Base-by-base conservation (phyloP, 78 protist species). In the Speleostelium caveatum region DNA sequence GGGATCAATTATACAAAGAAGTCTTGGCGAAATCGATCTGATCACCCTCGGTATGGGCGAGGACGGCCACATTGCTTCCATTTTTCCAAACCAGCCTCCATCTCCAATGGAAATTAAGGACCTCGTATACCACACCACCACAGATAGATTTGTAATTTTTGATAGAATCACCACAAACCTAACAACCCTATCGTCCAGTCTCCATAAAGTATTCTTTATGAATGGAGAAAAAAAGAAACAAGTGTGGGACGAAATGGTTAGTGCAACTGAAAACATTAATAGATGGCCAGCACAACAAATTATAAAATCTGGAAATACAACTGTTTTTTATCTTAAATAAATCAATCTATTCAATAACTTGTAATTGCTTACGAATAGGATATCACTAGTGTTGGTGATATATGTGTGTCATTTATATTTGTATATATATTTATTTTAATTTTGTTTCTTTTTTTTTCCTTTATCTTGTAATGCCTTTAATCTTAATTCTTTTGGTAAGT, bases 221-320 rank as follows among this genome's bases (percentile, higher is more conserved):
- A 73, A 42, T 38, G 93, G 93, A 35, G 61, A 17, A 1, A 41
- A 35, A 10, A 86, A 86, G 75, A 60, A 67, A 58, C n/a, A 22
- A 24, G 93, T 86, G 5, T 86, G 93, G 93, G 75, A 86, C 32
- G 93, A 86, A 68, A 86, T 86, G 93, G 6, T 63, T 3, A 5
- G 35, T 45, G 67, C 61, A 3, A 56, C 73, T 10, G 35, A 32
- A 39, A 75, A 86, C 24, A 55, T 58, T 16, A 22, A 30, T 32
- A 75, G 93, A 69, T 86, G 93, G 93, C 93, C 93, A 16, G 93
- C 93, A 28, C 73, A 86, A 21, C 32, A 19, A 33, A 76, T 86
- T 22, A 58, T 73, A 14, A n/a, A 49, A 42, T 75, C 83, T 17
- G 86, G 86, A 33, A 33, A 86, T 68, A 73, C 93, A 32, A 30